A percentile compares a stretch with the other conserved stretches of the same genome.
phyloP scores from a whole-genome alignment of 345 rosid species.

The Gossypium australe region DNA sequence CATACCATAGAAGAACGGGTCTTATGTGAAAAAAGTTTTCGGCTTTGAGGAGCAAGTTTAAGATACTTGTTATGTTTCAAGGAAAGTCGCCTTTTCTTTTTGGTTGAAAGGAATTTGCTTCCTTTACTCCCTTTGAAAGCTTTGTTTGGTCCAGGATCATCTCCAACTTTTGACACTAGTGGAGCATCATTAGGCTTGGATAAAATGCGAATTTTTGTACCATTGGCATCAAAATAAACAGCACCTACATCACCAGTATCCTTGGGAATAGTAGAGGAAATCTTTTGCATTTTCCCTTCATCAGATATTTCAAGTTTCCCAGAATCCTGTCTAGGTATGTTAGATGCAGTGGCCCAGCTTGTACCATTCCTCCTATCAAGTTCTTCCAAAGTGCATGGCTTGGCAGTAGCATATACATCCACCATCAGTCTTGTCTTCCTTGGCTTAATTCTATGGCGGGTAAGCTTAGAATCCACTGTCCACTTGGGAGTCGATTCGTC shows the following conservation, averaged over 20 bases:
- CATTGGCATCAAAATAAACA: constrained; percentile 82
- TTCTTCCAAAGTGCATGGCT: constrained; percentile 71
- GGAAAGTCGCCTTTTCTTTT: constrained; percentile 41
- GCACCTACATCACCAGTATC: constrained; percentile 64
- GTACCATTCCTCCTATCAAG: constrained; percentile 88
- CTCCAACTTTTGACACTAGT: constrained; percentile 23
- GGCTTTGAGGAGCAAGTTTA: constrained; percentile 54
- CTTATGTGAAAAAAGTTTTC: constrained; percentile 34
- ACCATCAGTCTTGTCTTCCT: constrained; percentile 72
- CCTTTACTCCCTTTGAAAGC: constrained; percentile 37
- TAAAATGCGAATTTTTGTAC: constrained; percentile 80
- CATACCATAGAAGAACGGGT: constrained; percentile 53
- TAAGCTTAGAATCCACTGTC: constrained; percentile 52
- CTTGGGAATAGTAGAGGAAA: constrained; percentile 35
- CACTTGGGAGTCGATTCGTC: constrained; percentile 58
- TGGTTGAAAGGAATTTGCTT: constrained; percentile 36
- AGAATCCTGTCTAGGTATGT: constrained; percentile 37
- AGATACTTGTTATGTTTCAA: constrained; percentile 46
- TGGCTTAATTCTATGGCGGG: constrained; percentile 69
- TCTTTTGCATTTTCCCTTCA: constrained; percentile 34
- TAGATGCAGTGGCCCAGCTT: constrained; percentile 46
- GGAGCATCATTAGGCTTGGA: constrained; percentile 49
- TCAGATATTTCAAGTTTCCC: constrained; percentile 27
- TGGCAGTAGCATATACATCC: constrained; percentile 72
- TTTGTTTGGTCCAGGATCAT: constrained; percentile 33